phyloP scores from a whole-genome alignment of 2,329 filamentous ascomycete genomes.

The Talaromyces islandicus region DNA sequence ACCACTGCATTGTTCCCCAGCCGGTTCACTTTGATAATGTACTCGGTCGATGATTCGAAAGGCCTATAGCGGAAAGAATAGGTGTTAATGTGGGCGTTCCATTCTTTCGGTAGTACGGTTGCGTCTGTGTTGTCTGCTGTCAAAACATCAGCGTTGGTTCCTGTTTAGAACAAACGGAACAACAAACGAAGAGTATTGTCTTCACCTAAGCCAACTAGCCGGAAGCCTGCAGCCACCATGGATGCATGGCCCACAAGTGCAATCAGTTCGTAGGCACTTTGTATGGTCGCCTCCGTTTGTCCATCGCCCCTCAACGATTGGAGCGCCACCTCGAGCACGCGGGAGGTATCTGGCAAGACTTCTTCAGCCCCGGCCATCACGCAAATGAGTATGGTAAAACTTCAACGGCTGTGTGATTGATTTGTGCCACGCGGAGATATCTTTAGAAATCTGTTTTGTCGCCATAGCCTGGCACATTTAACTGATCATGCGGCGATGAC shows the following conservation, averaged over 20 bases:
- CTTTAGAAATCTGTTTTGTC: neutral
- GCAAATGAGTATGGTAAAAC: neutral
- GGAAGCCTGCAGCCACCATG: constrained; percentile 74
- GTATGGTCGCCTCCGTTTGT: constrained; percentile 24
- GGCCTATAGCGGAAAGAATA: constrained; percentile 85
- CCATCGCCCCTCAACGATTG: constrained; percentile 24
- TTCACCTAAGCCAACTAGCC: constrained; percentile 76
- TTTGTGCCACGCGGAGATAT: neutral
- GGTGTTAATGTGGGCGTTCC: constrained; percentile 64
- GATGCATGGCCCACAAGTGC: constrained; percentile 79
- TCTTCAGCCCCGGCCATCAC: constrained; percentile 8
- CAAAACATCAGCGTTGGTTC: constrained; percentile 1
- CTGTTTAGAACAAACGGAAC: neutral
- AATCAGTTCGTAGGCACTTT: constrained; percentile 66
- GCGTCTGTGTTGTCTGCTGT: constrained; percentile 23
- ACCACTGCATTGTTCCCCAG: constrained; percentile 80
- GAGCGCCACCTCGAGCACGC: constrained; percentile 27
- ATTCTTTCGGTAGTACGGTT: constrained; percentile 60
- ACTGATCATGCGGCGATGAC: neutral
- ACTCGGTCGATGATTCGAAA: constrained; percentile 76
- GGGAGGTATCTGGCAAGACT: constrained; percentile 3
- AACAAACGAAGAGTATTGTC: constrained; percentile 63
- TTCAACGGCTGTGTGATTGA: neutral
- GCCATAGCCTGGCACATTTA: neutral
- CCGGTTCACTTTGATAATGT: constrained; percentile 73